phyloP scores from a whole-genome alignment of 139 green algal species.

The Haematococcus lacustris region DNA sequence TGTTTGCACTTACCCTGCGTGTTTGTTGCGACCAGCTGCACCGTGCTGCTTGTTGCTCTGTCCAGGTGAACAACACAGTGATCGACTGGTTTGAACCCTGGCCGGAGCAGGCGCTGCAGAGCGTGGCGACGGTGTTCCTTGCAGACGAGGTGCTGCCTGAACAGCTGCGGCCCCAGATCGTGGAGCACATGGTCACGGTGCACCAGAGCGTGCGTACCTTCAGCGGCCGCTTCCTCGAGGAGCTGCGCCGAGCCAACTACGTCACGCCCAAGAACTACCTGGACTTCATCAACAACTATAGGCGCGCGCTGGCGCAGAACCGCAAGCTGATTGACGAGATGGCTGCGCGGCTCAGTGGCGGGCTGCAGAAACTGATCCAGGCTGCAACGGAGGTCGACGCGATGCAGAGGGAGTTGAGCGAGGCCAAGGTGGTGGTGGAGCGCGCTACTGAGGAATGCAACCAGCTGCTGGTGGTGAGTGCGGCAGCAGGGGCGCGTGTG shows the following conservation, averaged over 20 bases:
- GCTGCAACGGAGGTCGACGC: conserved; percentile 70
- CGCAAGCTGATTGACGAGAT: conserved; percentile 49
- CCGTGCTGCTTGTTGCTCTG: too few relatives aligned
- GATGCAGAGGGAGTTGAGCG: conserved; percentile 75
- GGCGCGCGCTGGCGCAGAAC: conserved; percentile 44
- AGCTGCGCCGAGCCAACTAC: conserved; percentile 79
- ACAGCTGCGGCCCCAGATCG: conserved; percentile 40
- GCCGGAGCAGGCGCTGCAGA: conserved; percentile 71
- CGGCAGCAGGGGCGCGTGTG: too few relatives aligned
- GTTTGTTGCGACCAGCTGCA: too few relatives aligned
- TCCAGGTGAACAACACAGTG: conserved; percentile 75
- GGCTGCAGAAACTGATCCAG: conserved; percentile 78
- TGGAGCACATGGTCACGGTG: conserved; percentile 81
- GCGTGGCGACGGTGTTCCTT: conserved; percentile 73
- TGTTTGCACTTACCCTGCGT: too few relatives aligned
- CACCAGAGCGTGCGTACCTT: conserved; percentile 71
- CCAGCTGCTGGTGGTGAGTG: conserved; percentile 59
- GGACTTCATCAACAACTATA: conserved; percentile 85
- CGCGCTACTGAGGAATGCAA: conserved; percentile 75
- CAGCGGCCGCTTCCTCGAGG: conserved; percentile 51
- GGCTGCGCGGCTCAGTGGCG: conserved; percentile 55
- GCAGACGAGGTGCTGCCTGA: conserved; percentile 51
- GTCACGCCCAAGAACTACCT: conserved; percentile 95
- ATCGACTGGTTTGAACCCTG: conserved; percentile 90
- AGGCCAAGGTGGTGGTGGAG: conserved; percentile 78